These are phyloP conservation scores for Puccinia brachypodii DNA, from an alignment of 1,284 basidiomycete species.

Conservation along the genomic window DNA sequence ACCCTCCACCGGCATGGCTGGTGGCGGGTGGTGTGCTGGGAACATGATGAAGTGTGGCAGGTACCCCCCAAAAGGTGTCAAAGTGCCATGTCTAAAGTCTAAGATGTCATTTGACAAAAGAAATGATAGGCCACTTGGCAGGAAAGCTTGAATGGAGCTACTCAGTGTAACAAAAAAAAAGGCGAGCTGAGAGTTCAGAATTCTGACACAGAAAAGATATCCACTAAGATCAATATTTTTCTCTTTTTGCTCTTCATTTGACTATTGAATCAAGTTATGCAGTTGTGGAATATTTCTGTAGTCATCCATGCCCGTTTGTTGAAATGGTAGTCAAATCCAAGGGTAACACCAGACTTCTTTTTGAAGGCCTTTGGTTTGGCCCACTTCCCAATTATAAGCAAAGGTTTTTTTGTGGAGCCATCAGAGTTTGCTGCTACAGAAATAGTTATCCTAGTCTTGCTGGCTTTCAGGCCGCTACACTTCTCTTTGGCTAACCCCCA, in stretches of 20 bases:
- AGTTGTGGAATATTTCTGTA: conserved; percentile 16
- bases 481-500: background rate
- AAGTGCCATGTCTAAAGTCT: too few relatives aligned
- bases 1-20: too few relatives aligned
- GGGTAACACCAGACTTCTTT: background rate
- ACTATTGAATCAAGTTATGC: background rate
- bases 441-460: conserved; percentile 13
- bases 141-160: too few relatives aligned
- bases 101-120: too few relatives aligned
- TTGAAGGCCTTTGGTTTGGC: background rate
- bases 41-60: too few relatives aligned
- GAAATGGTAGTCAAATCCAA: conserved; percentile 8
- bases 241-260: background rate
- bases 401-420: background rate
- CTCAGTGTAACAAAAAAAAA: too few relatives aligned
- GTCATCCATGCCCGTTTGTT: conserved; percentile 28
- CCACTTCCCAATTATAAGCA: conserved; percentile 2
- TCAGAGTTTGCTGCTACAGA: background rate
- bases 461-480: background rate
- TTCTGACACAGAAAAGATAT: background rate
- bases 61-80: too few relatives aligned
- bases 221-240: background rate
- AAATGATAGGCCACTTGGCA: too few relatives aligned
- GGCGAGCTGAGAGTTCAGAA: too few relatives aligned
- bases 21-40: too few relatives aligned